Evolutionary conservation across 352 stramenopile genomes (phyloP).

Genomic region (Thalassiosira mediterranea): DNA sequence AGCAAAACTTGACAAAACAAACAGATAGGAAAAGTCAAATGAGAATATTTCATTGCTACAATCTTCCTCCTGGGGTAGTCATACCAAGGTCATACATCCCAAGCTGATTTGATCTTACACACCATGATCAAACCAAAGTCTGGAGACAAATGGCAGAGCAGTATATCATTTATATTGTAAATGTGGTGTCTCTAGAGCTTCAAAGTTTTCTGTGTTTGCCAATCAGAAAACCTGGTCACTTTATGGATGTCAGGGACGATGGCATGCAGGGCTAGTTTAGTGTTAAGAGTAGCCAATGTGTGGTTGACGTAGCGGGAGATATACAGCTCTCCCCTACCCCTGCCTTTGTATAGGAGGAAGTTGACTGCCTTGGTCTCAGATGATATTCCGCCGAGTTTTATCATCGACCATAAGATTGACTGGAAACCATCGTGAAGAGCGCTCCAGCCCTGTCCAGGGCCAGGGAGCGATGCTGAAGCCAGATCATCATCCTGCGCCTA

Average conservation of each 20-base stretch:
- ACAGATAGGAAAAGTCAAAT: too few relatives aligned
- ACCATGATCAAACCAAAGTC: too few relatives aligned
- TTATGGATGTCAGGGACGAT: slow-evolving; percentile 27
- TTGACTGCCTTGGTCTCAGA: slow-evolving; percentile 4
- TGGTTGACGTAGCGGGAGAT: slow-evolving; percentile 9
- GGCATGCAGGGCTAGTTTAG: neutral
- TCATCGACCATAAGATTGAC: slow-evolving; percentile 10
- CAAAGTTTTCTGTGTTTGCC: too few relatives aligned
- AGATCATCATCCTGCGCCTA: slow-evolving; percentile 30
- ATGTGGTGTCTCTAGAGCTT: too few relatives aligned
- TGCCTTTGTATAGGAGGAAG: slow-evolving; percentile 16
- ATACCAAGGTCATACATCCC: too few relatives aligned
- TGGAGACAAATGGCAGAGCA: too few relatives aligned
- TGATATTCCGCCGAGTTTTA: slow-evolving; percentile 8
- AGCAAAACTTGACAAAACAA: too few relatives aligned
- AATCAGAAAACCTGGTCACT: too few relatives aligned
- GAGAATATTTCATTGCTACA: too few relatives aligned
- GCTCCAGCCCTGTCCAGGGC: slow-evolving; percentile 9
- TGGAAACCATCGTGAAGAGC: slow-evolving; percentile 9
- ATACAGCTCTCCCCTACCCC: neutral
- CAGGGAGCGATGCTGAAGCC: slow-evolving; percentile 17
- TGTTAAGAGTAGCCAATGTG: neutral
- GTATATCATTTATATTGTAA: too few relatives aligned
- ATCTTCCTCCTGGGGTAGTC: too few relatives aligned
- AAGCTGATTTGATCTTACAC: too few relatives aligned